phyloP scores from a whole-genome alignment of 192 early-diverging fungal genomes.

The Linnemannia schmuckeri region DNA sequence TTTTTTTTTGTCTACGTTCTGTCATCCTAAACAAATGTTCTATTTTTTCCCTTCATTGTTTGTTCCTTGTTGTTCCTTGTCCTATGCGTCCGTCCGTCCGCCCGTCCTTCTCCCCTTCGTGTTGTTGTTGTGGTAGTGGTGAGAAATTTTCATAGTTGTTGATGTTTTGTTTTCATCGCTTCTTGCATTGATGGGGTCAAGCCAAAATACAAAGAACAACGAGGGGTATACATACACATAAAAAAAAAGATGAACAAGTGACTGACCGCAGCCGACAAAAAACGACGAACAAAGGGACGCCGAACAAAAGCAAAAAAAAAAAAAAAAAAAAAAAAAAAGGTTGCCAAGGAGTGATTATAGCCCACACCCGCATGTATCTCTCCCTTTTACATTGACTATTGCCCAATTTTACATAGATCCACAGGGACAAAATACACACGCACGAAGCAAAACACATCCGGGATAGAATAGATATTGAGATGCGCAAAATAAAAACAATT shows the following conservation, averaged over 20 bases:
- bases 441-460: too few species aligned
- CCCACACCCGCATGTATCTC: too few species aligned
- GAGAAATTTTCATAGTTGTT: background rate
- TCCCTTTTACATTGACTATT: too few species aligned
- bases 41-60: background rate
- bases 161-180: background rate
- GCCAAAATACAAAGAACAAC: background rate
- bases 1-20: background rate
- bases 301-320: background rate
- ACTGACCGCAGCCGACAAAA: background rate
- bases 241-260: background rate
- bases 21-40: background rate
- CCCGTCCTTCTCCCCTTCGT: background rate
- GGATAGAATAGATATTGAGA: too few species aligned
- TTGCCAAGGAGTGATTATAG: too few species aligned
- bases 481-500: background rate
- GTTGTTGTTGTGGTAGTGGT: background rate
- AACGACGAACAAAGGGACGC: background rate
- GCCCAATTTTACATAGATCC: too few species aligned
- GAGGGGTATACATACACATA: background rate
- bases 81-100: background rate
- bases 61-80: background rate
- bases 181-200: background rate
- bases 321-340: too few species aligned
- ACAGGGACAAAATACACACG: too few species aligned